A percentile compares a stretch with the other conserved stretches of the same genome.
Evolutionary conservation across 352 stramenopile genomes (phyloP).

Genomic region (Pythium phragmitis): DNA sequence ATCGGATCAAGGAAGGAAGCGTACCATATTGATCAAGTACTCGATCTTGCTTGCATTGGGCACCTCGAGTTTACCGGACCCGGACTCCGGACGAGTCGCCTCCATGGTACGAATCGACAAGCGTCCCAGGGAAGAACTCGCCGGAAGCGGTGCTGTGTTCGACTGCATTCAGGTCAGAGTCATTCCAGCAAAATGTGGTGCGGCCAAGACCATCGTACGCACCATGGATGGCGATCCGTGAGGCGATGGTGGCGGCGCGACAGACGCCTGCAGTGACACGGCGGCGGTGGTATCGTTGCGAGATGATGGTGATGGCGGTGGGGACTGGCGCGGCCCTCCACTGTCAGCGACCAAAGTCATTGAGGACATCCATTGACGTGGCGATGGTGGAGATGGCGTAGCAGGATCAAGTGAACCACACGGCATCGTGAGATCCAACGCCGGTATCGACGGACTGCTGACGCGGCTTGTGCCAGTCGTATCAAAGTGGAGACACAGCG

Average conservation of each 20-base stretch:
- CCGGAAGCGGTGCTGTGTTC: not conserved
- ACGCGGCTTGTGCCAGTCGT: conserved; percentile 7
- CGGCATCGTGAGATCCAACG: not conserved
- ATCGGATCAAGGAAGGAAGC: not conserved
- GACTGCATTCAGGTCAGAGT: not conserved
- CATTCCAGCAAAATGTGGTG: not conserved
- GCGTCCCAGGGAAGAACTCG: conserved; percentile 7
- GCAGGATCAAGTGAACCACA: not conserved
- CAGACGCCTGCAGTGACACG: not conserved
- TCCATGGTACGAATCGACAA: conserved; percentile 22
- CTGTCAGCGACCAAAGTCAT: not conserved
- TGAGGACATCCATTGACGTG: conserved; percentile 5
- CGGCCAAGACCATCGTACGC: not conserved
- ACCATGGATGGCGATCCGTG: conserved; percentile 8
- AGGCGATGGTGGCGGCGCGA: conserved; percentile 4
- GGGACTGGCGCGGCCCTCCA: not conserved
- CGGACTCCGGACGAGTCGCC: not conserved
- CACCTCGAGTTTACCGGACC: conserved; percentile 6
- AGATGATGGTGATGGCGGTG: conserved; percentile 11
- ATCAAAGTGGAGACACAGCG: conserved; percentile 41
- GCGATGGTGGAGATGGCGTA: not conserved
- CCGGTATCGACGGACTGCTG: conserved; percentile 5
- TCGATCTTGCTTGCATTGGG: conserved; percentile 13
- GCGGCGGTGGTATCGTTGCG: not conserved
- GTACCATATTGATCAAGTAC: conserved; percentile 54